phyloP scores from a whole-genome alignment of 805 yeast genomes.

The Brettanomyces bruxellensis region DNA sequence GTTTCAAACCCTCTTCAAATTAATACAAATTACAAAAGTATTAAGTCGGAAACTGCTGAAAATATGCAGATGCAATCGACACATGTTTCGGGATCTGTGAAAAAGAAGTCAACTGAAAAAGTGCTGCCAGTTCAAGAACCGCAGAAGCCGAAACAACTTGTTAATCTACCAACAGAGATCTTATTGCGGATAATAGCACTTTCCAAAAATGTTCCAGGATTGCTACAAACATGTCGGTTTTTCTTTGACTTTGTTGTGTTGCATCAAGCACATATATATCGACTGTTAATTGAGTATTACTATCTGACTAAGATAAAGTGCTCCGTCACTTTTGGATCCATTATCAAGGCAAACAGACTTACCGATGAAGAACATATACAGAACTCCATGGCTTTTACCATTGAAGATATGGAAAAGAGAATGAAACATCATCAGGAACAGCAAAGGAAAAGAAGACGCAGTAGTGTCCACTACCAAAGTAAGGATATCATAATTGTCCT shows the following conservation, averaged over 20 bases:
- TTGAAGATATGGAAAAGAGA: not conserved
- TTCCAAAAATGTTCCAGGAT: conserved; percentile 5
- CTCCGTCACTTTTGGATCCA: not conserved
- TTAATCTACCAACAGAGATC: conserved; percentile 8
- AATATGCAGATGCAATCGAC: not conserved
- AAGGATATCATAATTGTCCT: not conserved
- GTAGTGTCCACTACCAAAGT: not conserved
- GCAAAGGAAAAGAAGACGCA: not conserved
- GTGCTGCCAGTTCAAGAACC: not conserved
- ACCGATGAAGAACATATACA: not conserved
- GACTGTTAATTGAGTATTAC: not conserved
- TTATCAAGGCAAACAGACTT: not conserved
- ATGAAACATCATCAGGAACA: not conserved
- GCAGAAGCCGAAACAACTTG: not conserved
- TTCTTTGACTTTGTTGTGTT: conserved; percentile 6
- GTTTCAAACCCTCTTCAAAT: no score
- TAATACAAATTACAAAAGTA: no score
- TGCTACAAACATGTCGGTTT: conserved; percentile 3
- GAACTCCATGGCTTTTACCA: not conserved
- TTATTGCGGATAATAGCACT: conserved; percentile 8
- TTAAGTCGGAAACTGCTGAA: not conserved
- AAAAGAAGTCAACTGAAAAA: not conserved
- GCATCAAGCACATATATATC: conserved; percentile 2
- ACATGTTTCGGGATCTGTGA: not conserved
- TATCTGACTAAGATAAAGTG: not conserved